Base-by-base conservation (phyloP, 768 basidiomycete species). In the Calocybe gangraenosa region DNA sequence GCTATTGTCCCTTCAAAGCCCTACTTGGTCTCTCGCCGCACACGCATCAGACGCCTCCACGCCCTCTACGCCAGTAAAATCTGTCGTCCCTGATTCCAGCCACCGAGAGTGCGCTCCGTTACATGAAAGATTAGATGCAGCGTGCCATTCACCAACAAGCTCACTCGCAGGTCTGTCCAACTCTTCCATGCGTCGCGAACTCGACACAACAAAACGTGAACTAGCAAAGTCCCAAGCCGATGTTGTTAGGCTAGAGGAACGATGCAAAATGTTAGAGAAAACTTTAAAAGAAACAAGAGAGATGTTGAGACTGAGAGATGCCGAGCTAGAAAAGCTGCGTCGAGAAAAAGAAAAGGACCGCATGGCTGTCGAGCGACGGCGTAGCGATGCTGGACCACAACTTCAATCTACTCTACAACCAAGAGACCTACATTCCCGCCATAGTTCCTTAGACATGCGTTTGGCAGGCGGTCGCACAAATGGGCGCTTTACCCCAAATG, bases 241-340 rank as follows among this genome's bases (percentile, higher is more conserved):
- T 40, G 67, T 78, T 17, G 62, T 72, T 21, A 76, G 74, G 37
- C 65, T 82, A 25, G 74, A 82, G 43, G 86, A 87, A 50, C 73
- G 78, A 13, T 83, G 77, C 63, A 76, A 69, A 60, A 61, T 71
- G 58, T 69, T 87, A 39, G 85, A 88, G 55, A 75, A 68, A 54
- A 71, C 79, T 14, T 65, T 88, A 47, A 76, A 71, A 54, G 84
- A 87, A 53, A 78, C 82, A 38, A 71, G 76, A 40, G 82, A 86
- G 10, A 51, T 78, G 38, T 60, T 87, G 52, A 73, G 71, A 46
- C 50, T 68, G 1, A 74, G 78, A 49, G 86, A 87, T 49, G 55
- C 65, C 37, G 84, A 87, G 65, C 61, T 84, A 37, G 81, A 82
- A 23, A 65, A 65, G 45, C 59, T 83, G 56, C 77, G 62, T 48